Evolutionary conservation across 345 rosid species (phyloP), one percentile per base, ranked within the genome.

Genomic region (Gynandropsis gynandra): DNA sequence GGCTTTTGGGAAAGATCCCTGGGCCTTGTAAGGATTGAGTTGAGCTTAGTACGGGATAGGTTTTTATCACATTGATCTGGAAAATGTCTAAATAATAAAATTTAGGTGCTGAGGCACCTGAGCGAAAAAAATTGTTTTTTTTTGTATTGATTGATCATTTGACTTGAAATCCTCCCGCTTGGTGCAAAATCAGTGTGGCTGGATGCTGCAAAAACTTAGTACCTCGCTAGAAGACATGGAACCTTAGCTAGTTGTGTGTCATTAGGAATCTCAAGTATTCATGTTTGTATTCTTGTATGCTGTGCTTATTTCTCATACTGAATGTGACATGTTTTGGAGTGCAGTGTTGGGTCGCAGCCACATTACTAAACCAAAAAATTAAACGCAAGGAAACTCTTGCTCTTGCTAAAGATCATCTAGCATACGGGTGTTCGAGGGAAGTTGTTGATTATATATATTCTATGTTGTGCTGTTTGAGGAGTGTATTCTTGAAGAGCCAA

Each of bases 331-430:
- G 21, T 12, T 11, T 40, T 42, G 52, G 33, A 21, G 19, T 72
- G 68, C 74, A 92, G 99, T 81, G 83, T 66, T 85, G 99, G 97
- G 82, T 67, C 55, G 82, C 88, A 61, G 86, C 85, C 52, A 76
- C 83, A 64, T 54, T 83, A 75, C 61, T 67, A 68, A 79, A 78
- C 79, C 64, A 75, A 58, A 81, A 81, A 68, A 65, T 81, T 57
- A 62, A 68, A 66, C 81, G 61, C 67, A 76, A 65, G 64, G 83
- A 75, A 67, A 82, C 95, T 14, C 65, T 92, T 66, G 79, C 49
- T 34, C 79, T 71, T 52, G 95, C 89, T 31, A 80, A 74, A 71
- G 59, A 71, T 62, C 79, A 68, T 67, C 64, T 92, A 46, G 71
- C 74, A 47, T 85, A 79, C 56, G 24, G 41, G 36, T 92, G 97